phyloP scores from a whole-genome alignment of 148 eudicot species.

The Suaeda aralocaspica region DNA sequence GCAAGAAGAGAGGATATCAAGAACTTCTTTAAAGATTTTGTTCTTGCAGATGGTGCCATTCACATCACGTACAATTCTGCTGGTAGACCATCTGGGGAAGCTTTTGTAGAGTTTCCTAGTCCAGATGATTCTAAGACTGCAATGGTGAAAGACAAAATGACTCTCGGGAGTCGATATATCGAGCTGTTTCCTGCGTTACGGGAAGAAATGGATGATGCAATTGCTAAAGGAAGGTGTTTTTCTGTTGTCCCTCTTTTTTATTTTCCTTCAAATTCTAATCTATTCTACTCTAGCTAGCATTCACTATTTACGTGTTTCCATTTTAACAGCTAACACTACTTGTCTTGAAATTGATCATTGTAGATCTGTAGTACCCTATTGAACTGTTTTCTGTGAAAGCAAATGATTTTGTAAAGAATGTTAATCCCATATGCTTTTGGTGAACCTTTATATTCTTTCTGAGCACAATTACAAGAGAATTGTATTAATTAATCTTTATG shows the following conservation, averaged over 20 bases:
- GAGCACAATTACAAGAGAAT: not conserved
- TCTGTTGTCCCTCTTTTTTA: conserved; percentile 2
- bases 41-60: conserved; percentile 50
- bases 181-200: conserved; percentile 82
- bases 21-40: conserved; percentile 62
- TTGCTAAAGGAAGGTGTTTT: conserved; percentile 64
- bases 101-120: conserved; percentile 80
- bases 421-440: not conserved
- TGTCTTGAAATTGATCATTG: not conserved
- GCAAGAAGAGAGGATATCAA: conserved; percentile 61
- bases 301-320: not conserved
- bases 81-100: conserved; percentile 84
- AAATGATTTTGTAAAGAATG: not conserved
- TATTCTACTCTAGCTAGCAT: conserved; percentile 4
- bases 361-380: not conserved
- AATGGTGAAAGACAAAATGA: conserved; percentile 79
- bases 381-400: not conserved
- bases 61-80: conserved; percentile 61
- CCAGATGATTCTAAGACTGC: conserved; percentile 79
- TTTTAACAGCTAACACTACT: not conserved
- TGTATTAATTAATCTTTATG: not conserved
- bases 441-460: not conserved
- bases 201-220: conserved; percentile 80
- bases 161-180: conserved; percentile 74
- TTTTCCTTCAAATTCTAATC: no score